These are phyloP conservation scores for Aspergillus sp. DNA, from an alignment of 2,329 filamentous ascomycete species.

Conservation along the genomic window DNA sequence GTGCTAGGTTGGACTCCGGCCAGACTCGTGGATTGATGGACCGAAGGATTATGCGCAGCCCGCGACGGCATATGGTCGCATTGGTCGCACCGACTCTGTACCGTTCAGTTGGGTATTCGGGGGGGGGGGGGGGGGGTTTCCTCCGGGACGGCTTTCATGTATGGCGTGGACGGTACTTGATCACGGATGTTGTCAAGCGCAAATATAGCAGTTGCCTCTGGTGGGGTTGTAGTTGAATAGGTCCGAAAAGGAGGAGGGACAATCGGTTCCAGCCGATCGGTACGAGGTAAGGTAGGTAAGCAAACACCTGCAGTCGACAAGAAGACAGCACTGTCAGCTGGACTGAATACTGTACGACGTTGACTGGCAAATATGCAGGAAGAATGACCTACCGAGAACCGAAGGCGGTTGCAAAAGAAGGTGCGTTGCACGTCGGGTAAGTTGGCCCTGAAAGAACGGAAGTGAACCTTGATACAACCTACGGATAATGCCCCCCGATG, in stretches of 20 bases:
- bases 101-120: not conserved
- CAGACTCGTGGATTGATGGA: constrained; percentile 26
- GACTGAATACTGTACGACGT: not conserved
- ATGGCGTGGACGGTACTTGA: not conserved
- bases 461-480: not conserved
- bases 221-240: too few relatives aligned
- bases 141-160: not conserved
- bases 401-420: not conserved
- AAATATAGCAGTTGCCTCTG: not conserved
- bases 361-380: not conserved
- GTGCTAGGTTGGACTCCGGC: constrained; percentile 20
- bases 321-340: not conserved
- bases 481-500: not conserved
- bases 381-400: not conserved
- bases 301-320: not conserved
- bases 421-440: not conserved
- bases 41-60: constrained; percentile 32
- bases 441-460: not conserved
- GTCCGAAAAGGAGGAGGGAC: too few relatives aligned
- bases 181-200: not conserved
- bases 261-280: not conserved
- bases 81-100: constrained; percentile 15
- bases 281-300: not conserved
- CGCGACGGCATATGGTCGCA: constrained; percentile 41
- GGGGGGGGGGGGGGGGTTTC: not conserved